phyloP scores from a whole-genome alignment of 75 land plant species.

The Ceratopteris richardii region DNA sequence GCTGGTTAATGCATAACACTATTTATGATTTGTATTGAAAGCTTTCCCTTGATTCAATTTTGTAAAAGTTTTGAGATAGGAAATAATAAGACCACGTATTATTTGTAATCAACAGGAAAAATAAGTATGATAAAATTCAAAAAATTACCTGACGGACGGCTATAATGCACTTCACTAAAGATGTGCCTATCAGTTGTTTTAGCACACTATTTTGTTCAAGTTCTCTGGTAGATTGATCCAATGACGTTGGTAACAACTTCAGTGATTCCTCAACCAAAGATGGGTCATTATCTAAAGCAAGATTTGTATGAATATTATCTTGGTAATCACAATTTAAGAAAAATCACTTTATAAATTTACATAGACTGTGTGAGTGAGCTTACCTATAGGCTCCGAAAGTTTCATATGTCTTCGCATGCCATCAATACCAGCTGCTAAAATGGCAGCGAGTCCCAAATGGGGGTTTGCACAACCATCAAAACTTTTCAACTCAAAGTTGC shows the following conservation, averaged over 20 bases:
- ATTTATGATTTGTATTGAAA: too few relatives aligned
- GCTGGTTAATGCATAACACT: too few relatives aligned
- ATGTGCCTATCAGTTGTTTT: conserved; percentile 53
- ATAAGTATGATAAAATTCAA: too few relatives aligned
- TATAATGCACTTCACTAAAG: conserved; percentile 41
- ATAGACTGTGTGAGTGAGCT: not conserved
- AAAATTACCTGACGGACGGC: conserved; percentile 47
- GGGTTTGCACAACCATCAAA: conserved; percentile 99
- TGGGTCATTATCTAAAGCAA: conserved; percentile 1
- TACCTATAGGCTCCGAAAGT: conserved; percentile 79
- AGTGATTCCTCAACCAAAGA: conserved; percentile 25
- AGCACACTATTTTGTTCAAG: conserved; percentile 46
- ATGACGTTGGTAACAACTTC: conserved; percentile 45
- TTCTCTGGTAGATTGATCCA: conserved; percentile 58
- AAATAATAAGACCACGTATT: too few relatives aligned
- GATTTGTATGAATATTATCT: too few relatives aligned
- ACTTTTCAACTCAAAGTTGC: conserved; percentile 88
- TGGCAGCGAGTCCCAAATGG: conserved; percentile 77
- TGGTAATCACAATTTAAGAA: too few relatives aligned
- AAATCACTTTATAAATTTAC: not conserved
- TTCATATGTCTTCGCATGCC: conserved; percentile 57
- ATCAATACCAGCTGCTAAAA: conserved; percentile 86
- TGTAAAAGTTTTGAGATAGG: too few relatives aligned
- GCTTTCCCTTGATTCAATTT: too few relatives aligned
- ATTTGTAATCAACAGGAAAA: too few relatives aligned